Conservation (phyloP, 2,329 filamentous ascomycete genomes). For the Zelopaecilomyces penicillatus region DNA sequence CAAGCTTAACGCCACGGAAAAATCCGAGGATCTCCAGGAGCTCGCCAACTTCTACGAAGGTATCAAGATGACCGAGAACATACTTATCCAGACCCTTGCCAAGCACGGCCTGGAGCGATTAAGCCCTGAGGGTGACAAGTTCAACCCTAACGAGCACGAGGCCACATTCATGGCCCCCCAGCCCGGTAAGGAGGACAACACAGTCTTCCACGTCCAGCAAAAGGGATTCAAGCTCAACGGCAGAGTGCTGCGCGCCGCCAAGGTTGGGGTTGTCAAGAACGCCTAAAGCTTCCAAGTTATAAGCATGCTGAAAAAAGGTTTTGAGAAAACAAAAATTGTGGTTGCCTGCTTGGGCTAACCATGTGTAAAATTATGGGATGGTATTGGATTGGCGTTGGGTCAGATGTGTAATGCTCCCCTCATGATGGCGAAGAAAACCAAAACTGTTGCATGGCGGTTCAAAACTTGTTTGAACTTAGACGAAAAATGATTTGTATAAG, state of each 20-base stretch:
- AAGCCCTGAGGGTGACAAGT: constrained; percentile 74
- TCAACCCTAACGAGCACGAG: constrained; percentile 95
- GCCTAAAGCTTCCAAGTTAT: constrained; percentile 22
- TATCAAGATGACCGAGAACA: constrained; percentile 87
- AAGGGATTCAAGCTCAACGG: constrained; percentile 96
- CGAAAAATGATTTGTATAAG: constrained; percentile 3
- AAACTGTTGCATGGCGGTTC: constrained; percentile 19
- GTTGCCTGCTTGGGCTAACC: constrained; percentile 6
- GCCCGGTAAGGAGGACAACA: constrained; percentile 80
- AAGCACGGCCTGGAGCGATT: constrained; percentile 93
- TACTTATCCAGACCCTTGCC: constrained; percentile 78
- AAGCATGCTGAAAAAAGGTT: not conserved
- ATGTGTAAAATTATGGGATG: constrained; percentile 26
- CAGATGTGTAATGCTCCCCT: constrained; percentile 38
- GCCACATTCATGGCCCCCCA: constrained; percentile 90
- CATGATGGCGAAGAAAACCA: constrained; percentile 27
- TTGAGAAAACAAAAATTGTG: not conserved
- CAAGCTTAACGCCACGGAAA: constrained; percentile 50
- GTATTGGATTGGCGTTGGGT: constrained; percentile 26
- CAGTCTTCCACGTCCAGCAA: constrained; percentile 85
- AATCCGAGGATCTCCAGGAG: constrained; percentile 55
- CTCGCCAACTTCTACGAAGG: constrained; percentile 76
- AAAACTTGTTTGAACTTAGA: constrained; percentile 10
- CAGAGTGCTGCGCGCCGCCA: constrained; percentile 78
- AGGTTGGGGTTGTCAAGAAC: constrained; percentile 95